phyloP scores from a whole-genome alignment of 2,329 filamentous ascomycete species.

The Penicillium sclerotiorum region DNA sequence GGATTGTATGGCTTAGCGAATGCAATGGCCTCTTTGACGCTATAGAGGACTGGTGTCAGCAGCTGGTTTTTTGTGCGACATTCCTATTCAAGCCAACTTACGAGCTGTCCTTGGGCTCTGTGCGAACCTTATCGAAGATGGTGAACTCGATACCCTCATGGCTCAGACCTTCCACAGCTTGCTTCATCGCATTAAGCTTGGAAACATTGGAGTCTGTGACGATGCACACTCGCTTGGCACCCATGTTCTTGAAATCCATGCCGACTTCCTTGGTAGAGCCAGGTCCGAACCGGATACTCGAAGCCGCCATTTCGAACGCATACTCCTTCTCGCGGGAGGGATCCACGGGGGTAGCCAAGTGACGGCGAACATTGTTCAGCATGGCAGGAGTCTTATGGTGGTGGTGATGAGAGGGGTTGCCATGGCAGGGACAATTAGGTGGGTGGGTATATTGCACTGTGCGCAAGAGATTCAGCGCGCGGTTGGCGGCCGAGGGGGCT shows the following conservation, averaged over 20 bases:
- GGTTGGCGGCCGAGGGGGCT: constrained; percentile 49
- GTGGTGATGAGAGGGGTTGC: constrained; percentile 80
- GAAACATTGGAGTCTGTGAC: constrained; percentile 85
- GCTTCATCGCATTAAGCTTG: constrained; percentile 84
- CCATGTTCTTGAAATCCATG: constrained; percentile 95
- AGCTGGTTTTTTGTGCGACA: background rate
- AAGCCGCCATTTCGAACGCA: constrained; percentile 98
- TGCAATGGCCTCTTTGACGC: constrained; percentile 84
- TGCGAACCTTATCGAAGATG: constrained; percentile 76
- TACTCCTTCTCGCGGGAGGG: constrained; percentile 82
- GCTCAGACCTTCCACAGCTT: constrained; percentile 78
- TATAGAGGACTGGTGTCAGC: constrained; percentile 37
- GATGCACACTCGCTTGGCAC: constrained; percentile 82
- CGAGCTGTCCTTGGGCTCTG: constrained; percentile 95
- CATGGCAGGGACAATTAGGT: constrained; percentile 87
- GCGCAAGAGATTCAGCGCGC: constrained; percentile 66
- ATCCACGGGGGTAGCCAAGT: constrained; percentile 77
- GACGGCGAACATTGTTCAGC: constrained; percentile 58
- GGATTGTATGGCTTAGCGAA: constrained; percentile 79
- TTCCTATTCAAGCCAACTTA: constrained; percentile 46
- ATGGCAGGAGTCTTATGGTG: constrained; percentile 60
- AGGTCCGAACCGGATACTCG: constrained; percentile 88
- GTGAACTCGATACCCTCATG: constrained; percentile 77
- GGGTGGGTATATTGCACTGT: constrained; percentile 92
- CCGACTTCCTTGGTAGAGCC: constrained; percentile 94